Base-by-base conservation (phyloP, 306 rosid genomes). In the Sicyos edulis region DNA sequence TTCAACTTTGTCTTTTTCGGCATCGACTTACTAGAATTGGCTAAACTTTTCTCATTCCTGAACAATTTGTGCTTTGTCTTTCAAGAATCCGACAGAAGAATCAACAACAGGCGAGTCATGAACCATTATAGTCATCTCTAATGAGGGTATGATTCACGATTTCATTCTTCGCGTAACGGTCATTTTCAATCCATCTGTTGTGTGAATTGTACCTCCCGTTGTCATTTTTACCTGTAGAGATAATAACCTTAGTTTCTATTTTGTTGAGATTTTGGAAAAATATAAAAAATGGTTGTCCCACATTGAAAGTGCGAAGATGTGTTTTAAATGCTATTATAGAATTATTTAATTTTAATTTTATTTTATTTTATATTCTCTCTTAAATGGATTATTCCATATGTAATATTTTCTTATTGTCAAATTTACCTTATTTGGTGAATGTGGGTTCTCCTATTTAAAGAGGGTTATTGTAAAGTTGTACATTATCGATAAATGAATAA, bases 191-290 rank as follows among this genome's bases (percentile, higher is more conserved):
- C 99, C 99, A 76, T 86, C 82, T 58, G 95, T 93, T 4, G 99
- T 93, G 83, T 93, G 99, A 77, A 93, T 93, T 68, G 96, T 93
- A 26, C 97, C 97, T 73, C 99, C 97, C 5, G 97, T 93, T 12
- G 96, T 93, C 97, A 93, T 93, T 73, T 76, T 86, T 57, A 93
- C 99, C 99, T 93, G 86, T 75, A 78, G 1, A 1, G 11, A 66
- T 45, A 47, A 66, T 45, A 29, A 29, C 32, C 55, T 45, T 66
- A 66, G 32, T 66, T 12, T n/a, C n/a, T n/a, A n/a, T n/a, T n/a
- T n/a, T n/a, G n/a, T n/a, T n/a, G n/a, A n/a, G n/a, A n/a, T n/a
- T 66, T 29, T 29, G 32, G 32, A 1, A 29, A 29, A 29, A 29
- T 29, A 29, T 29, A 1, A 29, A 4, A 29, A 29, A 29, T 29